Evolutionary conservation across 495 filamentous ascomycete species (phyloP), one percentile per base, ranked within the genome.

Genomic region (Penicillium soppii): DNA sequence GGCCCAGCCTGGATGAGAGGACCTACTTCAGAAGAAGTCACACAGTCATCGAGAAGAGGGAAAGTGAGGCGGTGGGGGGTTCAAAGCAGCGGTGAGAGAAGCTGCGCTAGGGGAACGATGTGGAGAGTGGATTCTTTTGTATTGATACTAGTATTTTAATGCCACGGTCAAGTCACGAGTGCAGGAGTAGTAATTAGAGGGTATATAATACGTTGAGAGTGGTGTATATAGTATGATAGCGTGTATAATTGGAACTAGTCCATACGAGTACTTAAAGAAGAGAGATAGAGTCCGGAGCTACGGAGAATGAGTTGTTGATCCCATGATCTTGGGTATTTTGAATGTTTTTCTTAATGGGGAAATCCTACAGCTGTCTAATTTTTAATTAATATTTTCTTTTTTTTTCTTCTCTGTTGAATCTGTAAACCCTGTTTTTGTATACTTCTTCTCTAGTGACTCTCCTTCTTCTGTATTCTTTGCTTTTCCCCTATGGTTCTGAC

Each of bases 31-130:
- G 54, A 57, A 40, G 43, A n/a, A 52, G 51, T 30, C 45, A 63
- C 59, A 66, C 59, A 47, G 53, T 46, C 53, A 47, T 47, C 20
- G 58, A 56, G 56, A 50, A 37, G 57, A 38, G 51, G 61, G 60
- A 59, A 57, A 56, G 59, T 59, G 67, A 71, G 64, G 65, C 63
- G 63, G 64, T 67, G 65, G 73, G 70, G 63, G 70, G 65, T 53
- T 57, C 71, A 72, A 76, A 76, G 70, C 72, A 73, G 73, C 73
- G 73, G 73, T 76, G 72, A 75, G 67, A 26, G 53, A 53, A 52
- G 57, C n/a, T 68, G 65, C 72, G 67, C 66, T 72, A 73, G 64
- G 66, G 61, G 61, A 63, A 45, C 40, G n/a, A n/a, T 64, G 49
- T 50, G 53, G 53, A 53, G 47, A 56, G 58, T 61, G 66, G 63